These are phyloP conservation scores for Penicillium bovifimosum DNA, from an alignment of 495 filamentous ascomycete genomes.

Conservation along the genomic window DNA sequence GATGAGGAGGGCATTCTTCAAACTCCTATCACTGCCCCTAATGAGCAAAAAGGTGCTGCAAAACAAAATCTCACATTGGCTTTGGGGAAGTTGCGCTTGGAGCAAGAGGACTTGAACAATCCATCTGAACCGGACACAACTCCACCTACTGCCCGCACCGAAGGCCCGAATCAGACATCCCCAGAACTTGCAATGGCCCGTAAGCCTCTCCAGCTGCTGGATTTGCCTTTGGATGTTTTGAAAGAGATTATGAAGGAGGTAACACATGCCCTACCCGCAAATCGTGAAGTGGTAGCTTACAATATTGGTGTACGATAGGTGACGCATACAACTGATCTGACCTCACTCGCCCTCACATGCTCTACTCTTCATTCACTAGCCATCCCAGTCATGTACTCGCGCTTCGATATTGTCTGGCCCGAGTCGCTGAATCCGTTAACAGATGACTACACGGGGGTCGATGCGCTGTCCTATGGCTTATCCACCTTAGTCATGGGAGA, in stretches of 20 bases:
- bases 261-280: constrained; percentile 18
- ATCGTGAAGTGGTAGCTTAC: constrained; percentile 4
- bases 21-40: constrained; percentile 29
- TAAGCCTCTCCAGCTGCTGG: constrained; percentile 55
- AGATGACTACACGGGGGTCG: constrained; percentile 70
- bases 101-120: constrained; percentile 10
- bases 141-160: constrained; percentile 8
- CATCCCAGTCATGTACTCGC: constrained; percentile 82
- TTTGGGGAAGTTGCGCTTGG: constrained; percentile 33
- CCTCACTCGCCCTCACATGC: constrained; percentile 75
- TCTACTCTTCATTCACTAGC: constrained; percentile 77
- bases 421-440: constrained; percentile 54
- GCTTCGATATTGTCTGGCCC: constrained; percentile 94
- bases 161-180: not conserved
- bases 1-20: constrained; percentile 36
- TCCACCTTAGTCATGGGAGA: constrained; percentile 79
- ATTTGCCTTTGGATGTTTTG: constrained; percentile 82
- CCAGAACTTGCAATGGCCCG: constrained; percentile 6
- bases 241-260: constrained; percentile 89
- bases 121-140: constrained; percentile 5
- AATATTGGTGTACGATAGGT: constrained; percentile 47
- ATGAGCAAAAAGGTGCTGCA: constrained; percentile 9
- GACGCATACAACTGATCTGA: constrained; percentile 82
- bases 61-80: constrained; percentile 9
- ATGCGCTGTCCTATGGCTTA: constrained; percentile 87